Percentiles rank a stretch among this genome's conserved stretches.
These are phyloP conservation scores for Wickerhamomyces subpelliculosus DNA, from an alignment of 805 yeast species.

Conservation along the genomic window DNA sequence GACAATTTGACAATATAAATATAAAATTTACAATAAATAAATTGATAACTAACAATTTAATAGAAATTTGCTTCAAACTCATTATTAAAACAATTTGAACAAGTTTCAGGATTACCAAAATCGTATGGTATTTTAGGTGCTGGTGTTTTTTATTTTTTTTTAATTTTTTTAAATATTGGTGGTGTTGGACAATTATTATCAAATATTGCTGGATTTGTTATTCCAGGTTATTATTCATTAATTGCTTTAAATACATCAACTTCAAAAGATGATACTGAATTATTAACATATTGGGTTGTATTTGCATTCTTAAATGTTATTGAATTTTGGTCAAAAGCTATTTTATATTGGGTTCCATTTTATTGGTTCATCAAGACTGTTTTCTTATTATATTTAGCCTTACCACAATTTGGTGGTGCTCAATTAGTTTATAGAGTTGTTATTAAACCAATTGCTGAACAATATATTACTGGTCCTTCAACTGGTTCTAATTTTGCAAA, in stretches of 20 bases:
- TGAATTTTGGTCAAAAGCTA: constrained; percentile 94
- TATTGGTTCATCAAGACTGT: constrained; percentile 92
- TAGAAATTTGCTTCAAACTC: constrained; percentile 16
- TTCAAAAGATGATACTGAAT: constrained; percentile 74
- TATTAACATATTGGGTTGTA: constrained; percentile 97
- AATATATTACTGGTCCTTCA: constrained; percentile 22
- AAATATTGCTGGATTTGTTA: constrained; percentile 82
- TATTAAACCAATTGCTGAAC: constrained; percentile 58
- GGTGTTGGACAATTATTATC: constrained; percentile 93
- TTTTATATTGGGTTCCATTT: constrained; percentile 93
- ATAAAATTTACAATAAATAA: too few species aligned
- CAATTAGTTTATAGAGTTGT: constrained; percentile 53
- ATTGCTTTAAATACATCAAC: constrained; percentile 70
- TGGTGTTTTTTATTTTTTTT: constrained; percentile 58
- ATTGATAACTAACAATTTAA: neutral
- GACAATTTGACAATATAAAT: too few species aligned
- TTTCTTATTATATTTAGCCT: constrained; percentile 78
- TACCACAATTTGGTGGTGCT: constrained; percentile 89
- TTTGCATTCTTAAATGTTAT: constrained; percentile 84
- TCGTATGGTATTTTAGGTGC: constrained; percentile 73
- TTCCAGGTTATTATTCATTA: constrained; percentile 87
- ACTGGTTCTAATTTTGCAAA: constrained; percentile 19
- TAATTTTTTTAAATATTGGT: constrained; percentile 85
- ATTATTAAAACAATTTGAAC: constrained; percentile 20
- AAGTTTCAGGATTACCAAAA: constrained; percentile 51